A percentile compares a stretch with the other conserved stretches of the same genome.
phyloP scores from a whole-genome alignment of 2,329 filamentous ascomycete genomes.

The Periglandula ipomoeae region DNA sequence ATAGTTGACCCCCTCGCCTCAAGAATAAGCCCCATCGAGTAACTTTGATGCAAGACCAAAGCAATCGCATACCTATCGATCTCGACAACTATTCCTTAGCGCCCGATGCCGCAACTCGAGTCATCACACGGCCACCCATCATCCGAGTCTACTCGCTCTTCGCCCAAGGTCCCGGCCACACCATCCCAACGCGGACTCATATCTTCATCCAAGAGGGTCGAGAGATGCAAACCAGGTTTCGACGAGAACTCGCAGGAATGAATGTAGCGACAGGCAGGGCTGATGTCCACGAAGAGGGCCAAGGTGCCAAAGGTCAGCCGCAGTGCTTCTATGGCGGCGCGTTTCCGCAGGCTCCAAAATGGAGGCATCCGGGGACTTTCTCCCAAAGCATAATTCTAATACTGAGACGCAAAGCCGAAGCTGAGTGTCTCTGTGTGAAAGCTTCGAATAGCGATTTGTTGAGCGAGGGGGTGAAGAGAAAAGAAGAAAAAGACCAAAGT shows the following conservation, averaged over 20 bases:
- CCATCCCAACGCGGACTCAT: conserved; percentile 57
- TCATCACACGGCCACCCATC: conserved; percentile 41
- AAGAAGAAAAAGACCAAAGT: conserved; percentile 20
- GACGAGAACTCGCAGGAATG: conserved; percentile 10
- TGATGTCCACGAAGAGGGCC: conserved; percentile 33
- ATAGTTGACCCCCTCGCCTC: conserved; percentile 72
- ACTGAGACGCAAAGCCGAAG: conserved; percentile 23
- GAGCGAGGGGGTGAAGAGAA: conserved; percentile 68
- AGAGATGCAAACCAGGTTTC: conserved; percentile 25
- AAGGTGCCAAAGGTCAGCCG: conserved; percentile 68
- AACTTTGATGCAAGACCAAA: conserved; percentile 50
- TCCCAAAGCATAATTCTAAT: conserved; percentile 70
- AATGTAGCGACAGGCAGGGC: conserved; percentile 39
- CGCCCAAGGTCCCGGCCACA: conserved; percentile 9
- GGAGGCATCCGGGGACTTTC: conserved; percentile 98
- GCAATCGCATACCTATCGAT: conserved; percentile 99
- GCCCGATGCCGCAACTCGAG: conserved; percentile 31
- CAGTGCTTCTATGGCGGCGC: conserved; percentile 99
- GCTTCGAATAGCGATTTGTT: conserved; percentile 99
- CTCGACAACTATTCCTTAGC: conserved; percentile 75
- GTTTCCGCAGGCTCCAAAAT: conserved; percentile 66
- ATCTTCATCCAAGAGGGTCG: conserved; percentile 70
- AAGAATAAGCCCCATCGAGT: conserved; percentile 99
- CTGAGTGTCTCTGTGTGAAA: conserved; percentile 66
- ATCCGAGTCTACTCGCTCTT: conserved; percentile 21